Evolutionary conservation across 2,329 filamentous ascomycete species (phyloP), one percentile per base, ranked within the genome.

Genomic region (Pseudogymnoascus sp.): DNA sequence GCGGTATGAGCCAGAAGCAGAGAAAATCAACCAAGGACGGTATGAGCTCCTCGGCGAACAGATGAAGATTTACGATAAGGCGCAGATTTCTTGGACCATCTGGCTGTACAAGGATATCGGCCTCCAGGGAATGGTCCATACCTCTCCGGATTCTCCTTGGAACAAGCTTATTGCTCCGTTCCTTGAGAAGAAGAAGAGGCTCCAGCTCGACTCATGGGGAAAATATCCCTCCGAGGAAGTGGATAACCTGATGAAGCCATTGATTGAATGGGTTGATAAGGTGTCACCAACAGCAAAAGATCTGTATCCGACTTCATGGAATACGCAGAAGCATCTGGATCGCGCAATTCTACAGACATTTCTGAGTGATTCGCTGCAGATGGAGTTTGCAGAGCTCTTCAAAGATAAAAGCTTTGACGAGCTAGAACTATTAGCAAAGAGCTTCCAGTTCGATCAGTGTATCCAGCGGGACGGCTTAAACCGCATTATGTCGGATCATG

Each of bases 91-190:
- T 0, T 86, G 84, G 84, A 80, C 75, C 8, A 86, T 86, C 67
- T 84, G 81, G 81, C 71, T 82, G 0, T 84, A 82, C 72, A 84
- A 84, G 68, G 81, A 84, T 65, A 78, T 84, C 38, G 80, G 81
- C 0, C 77, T 80, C 59, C 80, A 83, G 69, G 82, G 80, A 6
- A 82, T 84, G 80, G 74, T 81, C 0, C 78, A 81, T 64, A 73
- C 79, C 1, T 73, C 74, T 42, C 79, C 80, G 0, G 71, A 78
- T 21, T 78, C 76, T 16, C 67, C 74, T 3, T 83, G 81, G 72
- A 83, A 83, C 72, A 74, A 74, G 21, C 76, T 79, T 5, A 77
- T 85, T 43, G 68, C 74, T 25, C 76, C 78, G 0, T 82, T 85
- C 62, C 69, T 84, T 0, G 76, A 78, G 61, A 85, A 84, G 75